Percentiles rank a stretch among this genome's conserved stretches.
Conservation (phyloP, 2,329 filamentous ascomycete species). For the Orbilia quercus region DNA sequence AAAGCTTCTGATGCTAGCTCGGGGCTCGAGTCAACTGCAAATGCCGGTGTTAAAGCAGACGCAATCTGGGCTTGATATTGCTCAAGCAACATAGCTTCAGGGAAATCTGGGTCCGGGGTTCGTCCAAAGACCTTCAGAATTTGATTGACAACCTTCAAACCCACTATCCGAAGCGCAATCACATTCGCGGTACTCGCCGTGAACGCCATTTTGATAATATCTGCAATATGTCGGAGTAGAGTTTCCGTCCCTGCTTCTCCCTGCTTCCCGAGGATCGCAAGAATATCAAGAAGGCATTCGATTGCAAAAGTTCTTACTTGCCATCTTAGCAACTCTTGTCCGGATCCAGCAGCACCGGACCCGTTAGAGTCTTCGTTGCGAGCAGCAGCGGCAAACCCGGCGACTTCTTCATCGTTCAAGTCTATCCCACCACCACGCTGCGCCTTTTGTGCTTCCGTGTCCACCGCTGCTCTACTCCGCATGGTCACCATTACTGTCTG, state of each 20-base stretch:
- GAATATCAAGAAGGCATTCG: constrained; percentile 84
- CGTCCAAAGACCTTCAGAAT: constrained; percentile 96
- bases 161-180: constrained; percentile 87
- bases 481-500: constrained; percentile 86
- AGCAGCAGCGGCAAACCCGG: constrained; percentile 79
- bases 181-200: constrained; percentile 95
- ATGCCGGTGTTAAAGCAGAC: constrained; percentile 93
- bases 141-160: constrained; percentile 91
- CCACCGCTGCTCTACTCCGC: constrained; percentile 73
- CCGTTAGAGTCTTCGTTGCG: constrained; percentile 70
- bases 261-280: constrained; percentile 81
- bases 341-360: constrained; percentile 70
- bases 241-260: constrained; percentile 82
- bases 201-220: constrained; percentile 96
- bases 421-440: constrained; percentile 71
- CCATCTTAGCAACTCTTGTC: constrained; percentile 92
- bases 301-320: constrained; percentile 95
- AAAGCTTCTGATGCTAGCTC: constrained; percentile 95
- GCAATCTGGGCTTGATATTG: constrained; percentile 99
- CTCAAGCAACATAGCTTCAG: constrained; percentile 94
- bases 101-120: constrained; percentile 93
- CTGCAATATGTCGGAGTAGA: constrained; percentile 84
- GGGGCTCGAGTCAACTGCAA: constrained; percentile 93
- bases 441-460: constrained; percentile 63
- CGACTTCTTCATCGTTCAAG: constrained; percentile 93